Evolutionary conservation across 2,329 filamentous ascomycete genomes (phyloP), one percentile per base, ranked within the genome.

Genomic region (Nigrograna mackinnonii): DNA sequence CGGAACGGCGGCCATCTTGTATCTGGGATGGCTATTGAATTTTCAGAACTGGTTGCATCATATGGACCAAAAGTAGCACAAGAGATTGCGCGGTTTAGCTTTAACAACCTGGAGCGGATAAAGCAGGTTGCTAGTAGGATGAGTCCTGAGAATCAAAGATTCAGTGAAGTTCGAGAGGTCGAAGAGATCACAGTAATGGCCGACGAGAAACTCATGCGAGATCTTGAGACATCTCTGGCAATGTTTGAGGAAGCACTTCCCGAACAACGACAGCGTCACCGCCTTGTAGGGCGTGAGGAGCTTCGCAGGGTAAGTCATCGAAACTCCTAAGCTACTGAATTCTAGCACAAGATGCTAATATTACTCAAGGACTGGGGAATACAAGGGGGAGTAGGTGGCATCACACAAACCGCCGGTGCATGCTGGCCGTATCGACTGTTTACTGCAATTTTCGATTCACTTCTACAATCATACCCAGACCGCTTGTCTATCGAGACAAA

Each of bases 1-100:
- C 11, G 31, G 12, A 34, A 34, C 17, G 31, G 31, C 11, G 31
- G 31, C 11, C 31, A 34, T 34, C 31, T 34, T 9, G 31, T 34
- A 9, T 13, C 31, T 18, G 12, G 12, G 3, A 17, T 16, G 2
- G 31, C 12, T 11, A 12, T n/a, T 16, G 17, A 12, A 9, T 34
- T n/a, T 34, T 12, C 12, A 18, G 12, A 12, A 2, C 17, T 34
- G 17, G 31, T 16, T 2, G 11, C 11, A 4, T 11, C 12, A 18
- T 34, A 34, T 18, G 31, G 31, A 13, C 11, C 11, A 18, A 17
- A 34, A 17, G 16, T 9, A 3, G 31, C 31, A 17, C 13, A 34
- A 34, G 12, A 34, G 3, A 34, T 34, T 2, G 17, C 31, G 12
- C 11, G 31, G 16, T 34, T 34, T 18, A 34, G 31, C 3, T n/a